Conservation (phyloP, 2,329 filamentous ascomycete genomes). For the Verruconis gallopava region DNA sequence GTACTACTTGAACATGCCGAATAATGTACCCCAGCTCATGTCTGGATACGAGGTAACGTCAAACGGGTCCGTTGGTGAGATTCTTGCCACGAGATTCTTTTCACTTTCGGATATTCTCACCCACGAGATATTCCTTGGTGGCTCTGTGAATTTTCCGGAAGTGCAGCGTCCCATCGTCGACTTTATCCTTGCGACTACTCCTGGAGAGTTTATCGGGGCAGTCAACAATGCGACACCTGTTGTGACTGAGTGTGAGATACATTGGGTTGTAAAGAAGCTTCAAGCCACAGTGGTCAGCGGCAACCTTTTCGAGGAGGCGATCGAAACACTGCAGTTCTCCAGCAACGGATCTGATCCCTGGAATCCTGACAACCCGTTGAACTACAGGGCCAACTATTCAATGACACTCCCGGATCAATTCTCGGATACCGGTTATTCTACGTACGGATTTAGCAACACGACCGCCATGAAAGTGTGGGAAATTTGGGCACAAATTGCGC, state of each 20-base stretch:
- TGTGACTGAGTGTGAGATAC: conserved; percentile 8
- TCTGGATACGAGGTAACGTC: conserved; percentile 7
- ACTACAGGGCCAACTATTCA: neutral
- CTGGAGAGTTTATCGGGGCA: neutral
- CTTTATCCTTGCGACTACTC: conserved; percentile 7
- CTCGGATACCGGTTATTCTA: neutral
- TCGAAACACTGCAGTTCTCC: neutral
- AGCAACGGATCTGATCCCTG: neutral
- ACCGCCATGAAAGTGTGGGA: neutral
- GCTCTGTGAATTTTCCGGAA: conserved; percentile 8
- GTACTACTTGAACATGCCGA: conserved; percentile 8
- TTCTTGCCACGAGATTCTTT: conserved; percentile 5
- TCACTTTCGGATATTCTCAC: neutral
- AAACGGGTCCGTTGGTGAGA: neutral
- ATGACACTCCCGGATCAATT: neutral
- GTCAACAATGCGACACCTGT: conserved; percentile 3
- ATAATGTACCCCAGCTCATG: conserved; percentile 5
- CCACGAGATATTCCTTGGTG: conserved; percentile 2
- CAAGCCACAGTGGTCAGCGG: conserved; percentile 1
- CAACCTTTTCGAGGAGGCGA: neutral
- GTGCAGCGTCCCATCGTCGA: conserved; percentile 2
- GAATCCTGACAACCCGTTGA: neutral
- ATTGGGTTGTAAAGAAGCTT: conserved; percentile 8
- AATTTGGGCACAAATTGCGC: neutral
- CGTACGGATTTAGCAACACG: neutral